These are phyloP conservation scores for Fistulinella cinereoalba DNA, from an alignment of 1,284 basidiomycete species.

Conservation along the genomic window DNA sequence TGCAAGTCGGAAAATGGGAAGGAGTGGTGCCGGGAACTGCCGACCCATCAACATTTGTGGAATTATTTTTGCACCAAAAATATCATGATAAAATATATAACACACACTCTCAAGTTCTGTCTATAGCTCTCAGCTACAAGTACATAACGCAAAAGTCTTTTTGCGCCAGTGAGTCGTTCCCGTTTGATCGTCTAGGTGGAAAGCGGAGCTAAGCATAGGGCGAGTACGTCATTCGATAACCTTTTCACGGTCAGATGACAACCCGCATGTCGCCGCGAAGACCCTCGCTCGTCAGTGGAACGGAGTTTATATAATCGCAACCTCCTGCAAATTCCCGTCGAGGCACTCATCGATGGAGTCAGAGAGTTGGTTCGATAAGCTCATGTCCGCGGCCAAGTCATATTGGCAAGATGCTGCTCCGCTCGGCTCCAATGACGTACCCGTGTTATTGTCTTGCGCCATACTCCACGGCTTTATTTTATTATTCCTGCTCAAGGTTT, in stretches of 20 bases:
- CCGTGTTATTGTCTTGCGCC: slow-evolving; percentile 3
- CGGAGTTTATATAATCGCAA: background rate
- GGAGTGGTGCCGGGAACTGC: slow-evolving; percentile 27
- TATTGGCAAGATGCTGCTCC: slow-evolving; percentile 6
- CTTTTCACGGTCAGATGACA: slow-evolving; percentile 8
- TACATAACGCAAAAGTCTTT: too few species aligned
- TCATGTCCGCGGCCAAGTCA: slow-evolving; percentile 11
- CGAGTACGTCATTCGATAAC: background rate
- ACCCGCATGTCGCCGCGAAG: too few species aligned
- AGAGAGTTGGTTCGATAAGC: slow-evolving; percentile 7
- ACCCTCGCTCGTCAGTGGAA: too few species aligned
- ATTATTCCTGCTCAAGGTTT: slow-evolving; percentile 9
- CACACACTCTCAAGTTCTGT: too few species aligned
- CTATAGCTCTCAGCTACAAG: too few species aligned
- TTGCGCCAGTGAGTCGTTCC: too few species aligned
- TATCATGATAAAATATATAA: too few species aligned
- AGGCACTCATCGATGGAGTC: slow-evolving; percentile 8
- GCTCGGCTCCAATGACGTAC: slow-evolving; percentile 26
- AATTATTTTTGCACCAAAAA: slow-evolving; percentile 7
- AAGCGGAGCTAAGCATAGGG: too few species aligned
- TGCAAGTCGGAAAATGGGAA: slow-evolving; percentile 11
- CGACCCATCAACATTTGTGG: slow-evolving; percentile 13
- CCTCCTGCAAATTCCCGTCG: background rate
- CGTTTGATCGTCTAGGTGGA: too few species aligned
- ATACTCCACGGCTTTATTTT: slow-evolving; percentile 15